Evolutionary conservation across 139 green algal species (phyloP).

Genomic region (Spirogloea muscicola): DNA sequence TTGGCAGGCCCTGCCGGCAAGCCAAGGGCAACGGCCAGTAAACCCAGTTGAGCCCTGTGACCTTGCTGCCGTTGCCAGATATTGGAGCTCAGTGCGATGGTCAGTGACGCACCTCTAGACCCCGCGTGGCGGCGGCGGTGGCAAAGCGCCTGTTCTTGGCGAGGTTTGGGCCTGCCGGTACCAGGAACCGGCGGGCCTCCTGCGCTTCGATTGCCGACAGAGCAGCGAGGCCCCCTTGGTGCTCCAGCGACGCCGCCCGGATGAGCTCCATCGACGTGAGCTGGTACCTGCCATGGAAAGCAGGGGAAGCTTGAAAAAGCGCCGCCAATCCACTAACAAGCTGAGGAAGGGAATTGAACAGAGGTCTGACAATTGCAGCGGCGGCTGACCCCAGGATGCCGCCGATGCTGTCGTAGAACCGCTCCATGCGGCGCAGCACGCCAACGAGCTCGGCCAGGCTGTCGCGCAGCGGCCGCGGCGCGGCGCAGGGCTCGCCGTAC

Average conservation of each 20-base stretch:
- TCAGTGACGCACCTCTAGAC: slow-evolving; percentile 45
- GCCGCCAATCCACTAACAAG: too few relatives aligned
- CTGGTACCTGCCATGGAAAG: slow-evolving; percentile 31
- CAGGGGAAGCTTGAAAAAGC: too few relatives aligned
- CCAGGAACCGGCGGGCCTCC: too few relatives aligned
- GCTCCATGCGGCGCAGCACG: slow-evolving; percentile 43
- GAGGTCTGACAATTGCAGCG: too few relatives aligned
- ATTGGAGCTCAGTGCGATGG: too few relatives aligned
- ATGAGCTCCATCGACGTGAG: slow-evolving; percentile 43
- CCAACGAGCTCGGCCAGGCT: slow-evolving; percentile 8
- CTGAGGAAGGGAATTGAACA: too few relatives aligned
- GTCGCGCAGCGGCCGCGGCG: slow-evolving; percentile 9
- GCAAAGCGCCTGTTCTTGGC: slow-evolving; percentile 17
- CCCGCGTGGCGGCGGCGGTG: slow-evolving; percentile 18
- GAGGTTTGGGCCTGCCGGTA: slow-evolving; percentile 46
- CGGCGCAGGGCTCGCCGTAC: too few relatives aligned
- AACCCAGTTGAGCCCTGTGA: too few relatives aligned
- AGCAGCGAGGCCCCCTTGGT: too few relatives aligned
- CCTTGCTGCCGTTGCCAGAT: too few relatives aligned
- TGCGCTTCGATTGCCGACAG: too few relatives aligned
- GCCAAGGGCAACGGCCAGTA: too few relatives aligned
- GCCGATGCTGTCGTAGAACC: slow-evolving; percentile 92
- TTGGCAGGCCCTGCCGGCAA: slow-evolving; percentile 71
- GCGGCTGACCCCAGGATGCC: slow-evolving; percentile 77
- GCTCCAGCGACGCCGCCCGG: slow-evolving; percentile 4